Base-by-base conservation (phyloP, 2,329 filamentous ascomycete genomes). In the Fragosphaeria purpurea region DNA sequence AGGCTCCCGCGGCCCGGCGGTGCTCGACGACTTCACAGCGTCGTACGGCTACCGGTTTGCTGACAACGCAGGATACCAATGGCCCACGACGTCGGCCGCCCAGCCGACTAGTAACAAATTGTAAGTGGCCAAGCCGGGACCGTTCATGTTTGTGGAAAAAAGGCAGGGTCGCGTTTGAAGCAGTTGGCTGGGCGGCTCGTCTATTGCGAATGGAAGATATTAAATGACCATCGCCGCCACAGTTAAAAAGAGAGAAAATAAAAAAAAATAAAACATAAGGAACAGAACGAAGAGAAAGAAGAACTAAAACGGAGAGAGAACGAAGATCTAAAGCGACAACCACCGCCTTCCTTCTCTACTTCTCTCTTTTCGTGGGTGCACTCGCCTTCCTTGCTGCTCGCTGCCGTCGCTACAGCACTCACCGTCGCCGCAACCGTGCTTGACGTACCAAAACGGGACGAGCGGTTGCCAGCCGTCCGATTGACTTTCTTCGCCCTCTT, bases 31-130 rank as follows among this genome's bases (percentile, higher is more conserved):
- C 72, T 98, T 98, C 73, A 97, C 91, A 35, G 86, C 90, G 41
- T 95, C 90, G 6, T 98, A 95, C 66, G 93, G 93, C 57, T 98
- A 98, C 79, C 96, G 95, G 71, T 98, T 98, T 76, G 94, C 87
- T 65, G 93, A 98, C 63, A 88, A 90, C 55, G 87, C 90, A 60
- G 90, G 90, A 51, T 95, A 95, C 73, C 88, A 95, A 71, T 96
- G 90, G 90, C 88, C 88, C 38, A 86, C 87, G 52, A 88, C 85
- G 53, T 82, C 82, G 56, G 80, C 80, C 37, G 73, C 77, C 52
- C 71, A 72, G 45, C 51, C 47, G 32, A 13, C 48, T 7, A 80
- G 81, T 52, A 90, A 88, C 77, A 89, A 90, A 76, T 80, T 94
- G 77, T 94, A 83, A 81, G 75, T 76, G 22, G 53, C 37, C 33